phyloP scores from a whole-genome alignment of 768 basidiomycete species.

The Trametes gibbosa region DNA sequence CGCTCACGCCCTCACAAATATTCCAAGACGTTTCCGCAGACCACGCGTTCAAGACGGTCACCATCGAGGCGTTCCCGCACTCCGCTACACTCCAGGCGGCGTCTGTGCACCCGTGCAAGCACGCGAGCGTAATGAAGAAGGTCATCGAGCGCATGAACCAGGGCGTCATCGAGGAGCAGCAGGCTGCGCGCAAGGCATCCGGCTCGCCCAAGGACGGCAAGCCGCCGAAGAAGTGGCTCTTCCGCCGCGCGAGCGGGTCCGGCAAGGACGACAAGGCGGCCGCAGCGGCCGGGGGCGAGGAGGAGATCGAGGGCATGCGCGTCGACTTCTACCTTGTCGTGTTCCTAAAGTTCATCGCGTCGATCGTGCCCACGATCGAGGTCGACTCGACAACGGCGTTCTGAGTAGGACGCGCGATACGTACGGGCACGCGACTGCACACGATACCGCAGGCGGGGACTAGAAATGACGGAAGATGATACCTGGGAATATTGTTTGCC shows the following conservation, averaged over 20 bases:
- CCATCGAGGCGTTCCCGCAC: conserved; percentile 98
- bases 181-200: conserved; percentile 56
- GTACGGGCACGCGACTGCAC: neutral
- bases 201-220: conserved; percentile 37
- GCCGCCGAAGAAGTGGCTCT: conserved; percentile 72
- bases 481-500: conserved; percentile 20
- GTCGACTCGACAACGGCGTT: conserved; percentile 82
- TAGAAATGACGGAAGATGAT: conserved; percentile 19
- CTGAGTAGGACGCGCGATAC: conserved; percentile 15
- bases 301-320: conserved; percentile 85
- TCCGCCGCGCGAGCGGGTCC: conserved; percentile 65
- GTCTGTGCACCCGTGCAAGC: conserved; percentile 97
- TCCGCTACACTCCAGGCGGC: conserved; percentile 81
- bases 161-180: conserved; percentile 78
- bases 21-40: conserved; percentile 98
- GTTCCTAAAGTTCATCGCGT: conserved; percentile 99
- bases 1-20: conserved; percentile 85
- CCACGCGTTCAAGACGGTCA: conserved; percentile 97
- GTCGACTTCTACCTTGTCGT: conserved; percentile 98
- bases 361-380: conserved; percentile 98
- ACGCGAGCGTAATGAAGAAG: conserved; percentile 99
- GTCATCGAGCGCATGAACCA: conserved; percentile 98
- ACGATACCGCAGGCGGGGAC: neutral
- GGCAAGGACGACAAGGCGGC: conserved; percentile 48
- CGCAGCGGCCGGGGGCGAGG: conserved; percentile 58